Conservation (phyloP, 2,329 filamentous ascomycete species). For the Colletotrichum lindemuthianum region DNA sequence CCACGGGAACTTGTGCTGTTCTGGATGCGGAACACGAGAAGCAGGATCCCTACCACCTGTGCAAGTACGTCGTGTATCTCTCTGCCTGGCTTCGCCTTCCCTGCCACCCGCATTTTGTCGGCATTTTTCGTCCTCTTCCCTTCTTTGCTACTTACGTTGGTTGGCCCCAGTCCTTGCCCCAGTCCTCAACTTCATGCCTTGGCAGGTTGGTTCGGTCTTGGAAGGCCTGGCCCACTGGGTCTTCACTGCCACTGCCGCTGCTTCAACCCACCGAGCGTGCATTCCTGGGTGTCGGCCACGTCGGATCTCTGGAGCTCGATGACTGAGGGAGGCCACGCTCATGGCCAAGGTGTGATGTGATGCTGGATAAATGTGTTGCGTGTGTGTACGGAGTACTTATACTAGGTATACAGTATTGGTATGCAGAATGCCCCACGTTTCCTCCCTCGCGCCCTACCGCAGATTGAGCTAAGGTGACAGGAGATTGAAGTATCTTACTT, state of each 20-base stretch:
- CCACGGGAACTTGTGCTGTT: not conserved
- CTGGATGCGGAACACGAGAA: not conserved
- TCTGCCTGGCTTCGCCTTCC: constrained; percentile 4
- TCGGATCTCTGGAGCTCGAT: no score
- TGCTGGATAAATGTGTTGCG: no score
- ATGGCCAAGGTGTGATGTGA: no score
- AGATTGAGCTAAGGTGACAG: not conserved
- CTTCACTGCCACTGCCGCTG: no score
- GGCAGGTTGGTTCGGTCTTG: not conserved
- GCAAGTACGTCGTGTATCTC: not conserved
- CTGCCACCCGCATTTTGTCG: constrained; percentile 17
- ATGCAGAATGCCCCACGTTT: not conserved
- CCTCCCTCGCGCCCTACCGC: not conserved
- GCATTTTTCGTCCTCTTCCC: not conserved
- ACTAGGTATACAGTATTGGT: no score
- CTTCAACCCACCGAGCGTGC: no score
- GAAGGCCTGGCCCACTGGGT: not conserved
- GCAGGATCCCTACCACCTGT: no score
- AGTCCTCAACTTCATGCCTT: not conserved
- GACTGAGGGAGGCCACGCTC: no score
- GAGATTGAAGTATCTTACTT: constrained; percentile 1
- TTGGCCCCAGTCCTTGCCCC: not conserved
- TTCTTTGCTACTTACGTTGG: not conserved
- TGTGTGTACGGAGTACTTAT: no score
- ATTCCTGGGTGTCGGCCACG: no score